Base-by-base conservation (phyloP, 768 basidiomycete genomes). In the Cystobasidium onofrii region DNA sequence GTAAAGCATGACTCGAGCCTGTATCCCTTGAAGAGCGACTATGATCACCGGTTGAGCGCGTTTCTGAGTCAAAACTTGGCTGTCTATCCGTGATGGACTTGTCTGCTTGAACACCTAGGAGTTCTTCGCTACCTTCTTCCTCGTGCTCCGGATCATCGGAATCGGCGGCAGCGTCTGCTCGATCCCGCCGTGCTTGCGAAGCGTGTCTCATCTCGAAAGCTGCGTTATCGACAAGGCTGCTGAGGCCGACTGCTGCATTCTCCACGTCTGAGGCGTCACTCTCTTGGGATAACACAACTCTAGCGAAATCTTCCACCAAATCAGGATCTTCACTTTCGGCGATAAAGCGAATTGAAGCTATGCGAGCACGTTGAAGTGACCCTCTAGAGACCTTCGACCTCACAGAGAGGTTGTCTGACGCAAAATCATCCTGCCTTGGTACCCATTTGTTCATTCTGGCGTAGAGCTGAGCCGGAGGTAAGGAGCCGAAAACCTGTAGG, bases 391-490 rank as follows among this genome's bases (percentile, higher is more conserved):
- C 46, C 15, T 46, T 34, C 27, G 66, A 46, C 4, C 63, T 12
- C 63, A 64, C 6, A 29, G 57, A 60, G 15, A 34, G 29, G 25
- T 60, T 60, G 57, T 60, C 57, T 60, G 57, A 4, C 6, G 23
- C 17, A 13, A 20, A 27, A 13, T 64, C 63, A 34, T 41, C 18
- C 7, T 7, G 4, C n/a, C 33, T 17, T n/a, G 63, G 25, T 15
- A 46, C 63, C 36, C 36, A 36, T 36, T 41, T 64, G 15, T 69
- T 46, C 4, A 3, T 23, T 55, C 41, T 33, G 15, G 31, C 63
- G 63, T 69, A 69, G 6, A 69, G 20, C 29, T 69, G 46, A 33
- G 41, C 44, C 29, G 66, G 66, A 46, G 66, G 66, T 18, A 69
- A 29, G 13, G 66, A 69, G 17, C 66, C 66, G 44, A 69, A 69